Base-by-base conservation (phyloP, 2,329 filamentous ascomycete species). In the Beauveria rudraprayagi region DNA sequence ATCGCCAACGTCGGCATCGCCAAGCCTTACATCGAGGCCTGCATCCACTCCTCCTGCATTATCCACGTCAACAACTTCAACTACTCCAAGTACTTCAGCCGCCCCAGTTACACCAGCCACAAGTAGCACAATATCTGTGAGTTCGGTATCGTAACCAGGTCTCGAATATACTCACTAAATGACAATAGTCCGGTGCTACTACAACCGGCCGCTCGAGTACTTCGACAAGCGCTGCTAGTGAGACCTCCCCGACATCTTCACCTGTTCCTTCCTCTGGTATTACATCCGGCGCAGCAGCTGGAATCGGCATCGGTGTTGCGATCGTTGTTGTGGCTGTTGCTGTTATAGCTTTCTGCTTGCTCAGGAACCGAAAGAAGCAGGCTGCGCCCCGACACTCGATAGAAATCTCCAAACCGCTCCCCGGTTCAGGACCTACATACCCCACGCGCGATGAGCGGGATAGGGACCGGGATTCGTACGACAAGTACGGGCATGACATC, bases 331-430 rank as follows among this genome's bases (percentile, higher is more conserved):
- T 79, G 11, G 75, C 75, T 22, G 64, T 77, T 50, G 67, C 71
- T 6, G 71, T 75, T 7, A 64, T 79, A 9, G 75, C 70, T 5
- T 66, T 76, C 51, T 78, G 72, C 60, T 63, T 79, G 19, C 68
- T 77, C 53, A 69, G 47, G 51, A 66, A 67, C 17, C 68, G 68
- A 50, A 70, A 69, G 57, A 67, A 64, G 22, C 63, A 61, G 53
- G 48, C 65, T 48, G 51, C 19, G 7, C 61, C 61, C 28, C 51
- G 64, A 53, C 67, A 67, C 61, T 70, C 68, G 44, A 70, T 77
- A 63, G 71, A 80, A 48, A 83, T 83, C 62, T 82, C 80, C 0
- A 75, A 79, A 22, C 81, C 82, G 2, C 75, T 83, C 68, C 75
- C 78, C 3, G 77, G 74, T 17, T 74, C 77, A 5, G 79, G 78